These are phyloP conservation scores for Colletotrichum gigasporum DNA, from an alignment of 2,329 filamentous ascomycete genomes.

Conservation along the genomic window DNA sequence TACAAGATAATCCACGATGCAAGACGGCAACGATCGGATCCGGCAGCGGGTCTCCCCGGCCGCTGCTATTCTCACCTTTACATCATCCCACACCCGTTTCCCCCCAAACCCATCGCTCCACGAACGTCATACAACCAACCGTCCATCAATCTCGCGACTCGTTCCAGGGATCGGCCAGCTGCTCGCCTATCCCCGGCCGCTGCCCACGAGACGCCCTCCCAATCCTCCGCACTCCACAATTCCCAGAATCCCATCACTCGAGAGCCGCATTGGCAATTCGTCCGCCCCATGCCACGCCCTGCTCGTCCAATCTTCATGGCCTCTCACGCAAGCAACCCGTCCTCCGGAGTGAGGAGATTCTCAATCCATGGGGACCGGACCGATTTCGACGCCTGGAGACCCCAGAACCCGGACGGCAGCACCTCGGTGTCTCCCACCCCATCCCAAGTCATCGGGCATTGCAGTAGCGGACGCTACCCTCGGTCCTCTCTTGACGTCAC, in stretches of 20 bases:
- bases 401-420: slow-evolving; percentile 21
- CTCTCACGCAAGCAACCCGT: neutral
- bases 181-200: neutral
- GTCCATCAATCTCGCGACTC: neutral
- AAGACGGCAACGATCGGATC: neutral
- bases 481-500: slow-evolving; percentile 29
- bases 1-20: neutral
- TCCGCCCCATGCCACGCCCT: neutral
- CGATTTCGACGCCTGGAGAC: slow-evolving; percentile 29
- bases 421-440: slow-evolving; percentile 24
- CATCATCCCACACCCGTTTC: slow-evolving; percentile 23
- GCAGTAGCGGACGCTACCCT: neutral
- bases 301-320: slow-evolving; percentile 5
- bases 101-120: slow-evolving; percentile 3
- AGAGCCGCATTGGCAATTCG: slow-evolving; percentile 22
- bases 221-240: neutral
- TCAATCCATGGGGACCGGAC: slow-evolving; percentile 22
- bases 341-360: neutral
- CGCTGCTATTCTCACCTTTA: neutral
- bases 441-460: slow-evolving; percentile 27
- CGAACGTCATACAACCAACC: slow-evolving; percentile 21
- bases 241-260: slow-evolving; percentile 6
- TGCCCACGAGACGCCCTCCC: neutral
- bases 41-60: neutral
- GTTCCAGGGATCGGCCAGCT: neutral